Percentiles rank a stretch among this genome's conserved stretches.
phyloP scores from a whole-genome alignment of 805 yeast species.

The Vanderwaltozyma tropicalis region DNA sequence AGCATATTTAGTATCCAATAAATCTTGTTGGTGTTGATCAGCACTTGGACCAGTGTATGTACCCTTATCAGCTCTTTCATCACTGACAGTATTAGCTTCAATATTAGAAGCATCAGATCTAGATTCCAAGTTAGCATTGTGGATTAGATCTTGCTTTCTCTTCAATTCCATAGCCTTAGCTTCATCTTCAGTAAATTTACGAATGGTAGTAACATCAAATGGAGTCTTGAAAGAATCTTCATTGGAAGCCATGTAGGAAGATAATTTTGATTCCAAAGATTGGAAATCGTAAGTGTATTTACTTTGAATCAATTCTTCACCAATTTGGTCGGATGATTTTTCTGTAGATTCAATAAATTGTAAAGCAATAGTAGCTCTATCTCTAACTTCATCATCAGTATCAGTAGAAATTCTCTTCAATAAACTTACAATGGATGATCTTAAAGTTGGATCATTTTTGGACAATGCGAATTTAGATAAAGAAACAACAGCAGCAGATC shows the following conservation, averaged over 20 bases:
- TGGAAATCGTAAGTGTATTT: slow-evolving; percentile 61
- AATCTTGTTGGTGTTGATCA: slow-evolving; percentile 25
- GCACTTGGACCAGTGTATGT: slow-evolving; percentile 21
- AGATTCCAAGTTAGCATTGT: slow-evolving; percentile 21
- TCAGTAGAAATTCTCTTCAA: slow-evolving; percentile 79
- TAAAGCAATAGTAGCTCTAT: slow-evolving; percentile 83
- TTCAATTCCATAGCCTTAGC: slow-evolving; percentile 52
- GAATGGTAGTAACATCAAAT: slow-evolving; percentile 64
- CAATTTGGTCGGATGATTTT: slow-evolving; percentile 24
- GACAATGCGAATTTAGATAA: slow-evolving; percentile 81
- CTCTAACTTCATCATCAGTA: slow-evolving; percentile 94
- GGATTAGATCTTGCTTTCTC: slow-evolving; percentile 34
- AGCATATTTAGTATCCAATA: slow-evolving; percentile 54
- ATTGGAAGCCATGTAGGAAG: slow-evolving; percentile 45
- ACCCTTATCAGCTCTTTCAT: slow-evolving; percentile 20
- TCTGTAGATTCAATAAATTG: slow-evolving; percentile 43
- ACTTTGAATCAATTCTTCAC: slow-evolving; percentile 49
- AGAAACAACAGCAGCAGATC: slow-evolving; percentile 93
- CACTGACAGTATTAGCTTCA: slow-evolving; percentile 8
- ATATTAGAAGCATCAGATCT: slow-evolving; percentile 15
- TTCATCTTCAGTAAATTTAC: slow-evolving; percentile 57
- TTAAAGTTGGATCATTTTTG: slow-evolving; percentile 53
- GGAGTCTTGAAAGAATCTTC: slow-evolving; percentile 37
- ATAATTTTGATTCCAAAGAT: slow-evolving; percentile 67
- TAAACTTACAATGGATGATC: slow-evolving; percentile 60